These are phyloP conservation scores for Penicillium brasilianum DNA, from an alignment of 2,329 filamentous ascomycete species.

Conservation along the genomic window DNA sequence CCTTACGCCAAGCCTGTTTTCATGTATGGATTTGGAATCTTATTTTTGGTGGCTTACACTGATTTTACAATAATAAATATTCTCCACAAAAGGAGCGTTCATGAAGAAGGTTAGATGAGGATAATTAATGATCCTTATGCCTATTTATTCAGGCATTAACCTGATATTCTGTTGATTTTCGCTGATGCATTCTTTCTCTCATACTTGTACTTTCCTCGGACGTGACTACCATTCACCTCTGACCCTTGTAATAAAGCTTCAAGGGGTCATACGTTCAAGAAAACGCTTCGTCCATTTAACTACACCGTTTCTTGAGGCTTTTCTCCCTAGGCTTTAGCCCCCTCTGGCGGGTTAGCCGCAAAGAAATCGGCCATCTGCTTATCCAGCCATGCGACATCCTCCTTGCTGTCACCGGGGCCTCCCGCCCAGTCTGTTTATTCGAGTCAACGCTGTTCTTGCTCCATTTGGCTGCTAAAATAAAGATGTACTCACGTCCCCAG, in stretches of 20 bases:
- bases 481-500: slow-evolving; percentile 62
- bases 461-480: too few relatives aligned
- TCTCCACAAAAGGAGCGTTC: too few relatives aligned
- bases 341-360: slow-evolving; percentile 24
- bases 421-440: slow-evolving; percentile 60
- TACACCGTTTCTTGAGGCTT: slow-evolving; percentile 13
- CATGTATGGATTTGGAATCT: neutral
- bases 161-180: too few relatives aligned
- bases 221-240: neutral
- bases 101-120: too few relatives aligned
- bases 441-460: slow-evolving; percentile 20
- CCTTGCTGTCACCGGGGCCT: slow-evolving; percentile 71
- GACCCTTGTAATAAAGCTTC: neutral
- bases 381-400: slow-evolving; percentile 75
- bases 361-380: slow-evolving; percentile 63
- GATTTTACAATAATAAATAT: neutral
- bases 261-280: neutral
- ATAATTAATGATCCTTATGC: too few relatives aligned
- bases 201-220: too few relatives aligned
- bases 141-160: too few relatives aligned
- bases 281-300: neutral
- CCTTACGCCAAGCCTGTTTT: neutral
- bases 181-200: too few relatives aligned
- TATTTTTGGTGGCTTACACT: too few relatives aligned
- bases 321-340: slow-evolving; percentile 2